Evolutionary conservation across 768 basidiomycete genomes (phyloP), one percentile per base, ranked within the genome.

Genomic region (Kwoniella bestiolae): DNA sequence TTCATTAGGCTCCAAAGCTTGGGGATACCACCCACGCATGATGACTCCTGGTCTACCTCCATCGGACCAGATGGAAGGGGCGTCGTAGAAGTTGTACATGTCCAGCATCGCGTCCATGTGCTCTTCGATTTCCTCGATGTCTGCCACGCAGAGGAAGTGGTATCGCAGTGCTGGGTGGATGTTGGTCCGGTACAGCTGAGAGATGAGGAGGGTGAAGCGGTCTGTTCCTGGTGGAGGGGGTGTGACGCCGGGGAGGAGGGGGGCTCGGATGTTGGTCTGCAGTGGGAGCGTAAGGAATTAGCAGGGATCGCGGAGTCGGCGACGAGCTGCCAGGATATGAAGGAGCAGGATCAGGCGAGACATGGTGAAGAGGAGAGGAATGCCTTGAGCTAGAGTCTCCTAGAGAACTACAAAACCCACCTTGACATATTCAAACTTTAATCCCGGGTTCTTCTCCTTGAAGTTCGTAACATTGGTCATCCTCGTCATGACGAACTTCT

Each of bases 81-180:
- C 29, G 28, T 61, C 60, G 29, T 61, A 61, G 12, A 50, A 61
- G 32, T 61, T 61, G 14, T 51, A 50, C 31, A 50, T 35, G 38
- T 61, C 60, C 14, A 61, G 31, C 50, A 61, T 61, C 26, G 50
- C 25, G 47, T 61, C 60, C 25, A 61, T 34, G 50, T 61, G 60
- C 49, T 61, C 60, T 52, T 61, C 60, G 25, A 61, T 61, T 21
- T 61, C 60, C 21, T 61, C 60, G 16, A 61, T 61, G 44, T 61
- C 60, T 23, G 60, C 60, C n/a, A 61, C 49, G n/a, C 60, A 61
- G 35, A 61, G 60, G 29, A 61, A 61, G 44, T 61, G 60, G 31
- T 61, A 61, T 31, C 60, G 34, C 34, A 61, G 47, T 38, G 60
- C 60, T 14, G 60, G 60, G 38, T 61, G 60, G 4, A 61, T 50